Conservation (phyloP, 2,329 filamentous ascomycete genomes). For the Chalara sp. region DNA sequence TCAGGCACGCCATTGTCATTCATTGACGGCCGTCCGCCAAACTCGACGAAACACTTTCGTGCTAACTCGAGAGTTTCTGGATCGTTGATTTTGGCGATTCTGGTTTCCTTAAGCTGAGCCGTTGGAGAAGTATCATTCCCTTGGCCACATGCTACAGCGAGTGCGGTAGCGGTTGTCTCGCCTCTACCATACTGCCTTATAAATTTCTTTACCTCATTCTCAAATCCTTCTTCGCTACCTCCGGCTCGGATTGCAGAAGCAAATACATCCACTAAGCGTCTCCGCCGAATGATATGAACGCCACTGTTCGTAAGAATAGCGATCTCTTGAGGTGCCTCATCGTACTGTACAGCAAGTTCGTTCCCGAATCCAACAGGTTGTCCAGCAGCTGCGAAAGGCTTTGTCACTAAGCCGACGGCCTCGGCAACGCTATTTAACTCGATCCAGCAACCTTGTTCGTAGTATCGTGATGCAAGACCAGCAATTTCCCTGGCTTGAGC, state of each 20-base stretch:
- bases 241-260: conserved; percentile 70
- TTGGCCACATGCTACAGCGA: conserved; percentile 93
- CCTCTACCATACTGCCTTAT: conserved; percentile 79
- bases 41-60: conserved; percentile 83
- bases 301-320: conserved; percentile 89
- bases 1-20: conserved; percentile 67
- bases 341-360: conserved; percentile 93
- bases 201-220: conserved; percentile 76
- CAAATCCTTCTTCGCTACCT: conserved; percentile 71
- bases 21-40: conserved; percentile 79
- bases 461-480: conserved; percentile 40
- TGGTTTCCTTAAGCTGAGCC: conserved; percentile 44
- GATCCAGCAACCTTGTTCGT: conserved; percentile 76
- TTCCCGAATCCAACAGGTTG: conserved; percentile 82
- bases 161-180: conserved; percentile 82
- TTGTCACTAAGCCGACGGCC: conserved; percentile 70
- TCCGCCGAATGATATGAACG: conserved; percentile 76
- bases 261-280: conserved; percentile 87
- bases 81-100: conserved; percentile 67
- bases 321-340: conserved; percentile 73
- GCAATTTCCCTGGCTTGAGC: conserved; percentile 35
- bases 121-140: conserved; percentile 63
- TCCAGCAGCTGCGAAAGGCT: conserved; percentile 61
- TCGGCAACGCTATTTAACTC: conserved; percentile 68
- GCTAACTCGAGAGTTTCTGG: conserved; percentile 81